A percentile compares a stretch with the other conserved stretches of the same genome.
phyloP scores from a whole-genome alignment of 768 basidiomycete species.

The Pholiota molesta region DNA sequence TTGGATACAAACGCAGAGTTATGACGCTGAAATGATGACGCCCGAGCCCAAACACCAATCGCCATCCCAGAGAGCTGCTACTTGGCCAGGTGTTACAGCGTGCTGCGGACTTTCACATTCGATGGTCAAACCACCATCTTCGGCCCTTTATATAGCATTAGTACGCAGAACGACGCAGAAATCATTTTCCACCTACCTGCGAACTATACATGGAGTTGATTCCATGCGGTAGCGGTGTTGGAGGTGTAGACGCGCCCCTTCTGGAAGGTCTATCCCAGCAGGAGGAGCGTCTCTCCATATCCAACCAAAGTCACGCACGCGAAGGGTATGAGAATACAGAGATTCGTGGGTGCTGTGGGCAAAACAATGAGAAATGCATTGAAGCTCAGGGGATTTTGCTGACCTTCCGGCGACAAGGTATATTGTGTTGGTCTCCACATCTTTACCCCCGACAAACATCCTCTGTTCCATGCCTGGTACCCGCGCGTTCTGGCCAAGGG shows the following conservation, averaged over 20 bases:
- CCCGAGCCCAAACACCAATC: constrained; percentile 89
- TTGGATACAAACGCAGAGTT: neutral
- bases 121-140: constrained; percentile 39
- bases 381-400: constrained; percentile 20
- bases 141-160: constrained; percentile 20
- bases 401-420: constrained; percentile 77
- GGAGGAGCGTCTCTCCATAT: constrained; percentile 73
- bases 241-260: constrained; percentile 52
- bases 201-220: constrained; percentile 53
- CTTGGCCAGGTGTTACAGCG: constrained; percentile 80
- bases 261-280: constrained; percentile 34
- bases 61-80: constrained; percentile 71
- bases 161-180: neutral
- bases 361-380: neutral
- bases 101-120: constrained; percentile 61
- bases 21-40: constrained; percentile 43
- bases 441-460: constrained; percentile 79
- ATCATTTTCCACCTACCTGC: constrained; percentile 38
- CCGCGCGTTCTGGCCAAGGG: constrained; percentile 80
- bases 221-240: constrained; percentile 77
- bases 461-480: constrained; percentile 60
- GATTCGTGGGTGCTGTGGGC: constrained; percentile 58
- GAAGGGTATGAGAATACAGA: constrained; percentile 45
- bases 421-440: constrained; percentile 62
- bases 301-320: constrained; percentile 66